Evolutionary conservation across 2,329 filamentous ascomycete genomes (phyloP).

Genomic region (Aspergillus cejpii): DNA sequence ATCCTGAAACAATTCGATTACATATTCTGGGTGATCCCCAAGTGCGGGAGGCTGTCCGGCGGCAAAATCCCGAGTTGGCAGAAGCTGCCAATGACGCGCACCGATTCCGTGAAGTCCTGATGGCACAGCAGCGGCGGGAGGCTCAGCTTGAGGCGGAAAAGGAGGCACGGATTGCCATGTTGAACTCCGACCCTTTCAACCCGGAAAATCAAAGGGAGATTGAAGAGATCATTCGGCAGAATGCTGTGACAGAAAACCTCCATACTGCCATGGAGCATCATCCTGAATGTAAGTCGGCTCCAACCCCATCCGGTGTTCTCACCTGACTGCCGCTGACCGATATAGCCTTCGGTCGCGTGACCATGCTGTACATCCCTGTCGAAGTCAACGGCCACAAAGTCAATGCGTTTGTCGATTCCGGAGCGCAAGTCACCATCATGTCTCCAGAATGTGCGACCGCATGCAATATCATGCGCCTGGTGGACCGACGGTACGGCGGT

Average conservation of each 20-base stretch:
- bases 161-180: slow-evolving; percentile 70
- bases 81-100: slow-evolving; percentile 67
- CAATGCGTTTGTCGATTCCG: slow-evolving; percentile 95
- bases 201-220: slow-evolving; percentile 85
- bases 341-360: slow-evolving; percentile 83
- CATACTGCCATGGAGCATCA: slow-evolving; percentile 97
- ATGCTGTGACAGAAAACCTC: slow-evolving; percentile 88
- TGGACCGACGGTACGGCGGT: slow-evolving; percentile 86
- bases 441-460: slow-evolving; percentile 83
- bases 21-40: slow-evolving; percentile 73
- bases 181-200: slow-evolving; percentile 94
- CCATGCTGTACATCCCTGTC: slow-evolving; percentile 93
- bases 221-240: slow-evolving; percentile 93
- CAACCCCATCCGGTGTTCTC: background rate
- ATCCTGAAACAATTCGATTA: slow-evolving; percentile 75
- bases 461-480: slow-evolving; percentile 92
- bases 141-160: slow-evolving; percentile 67
- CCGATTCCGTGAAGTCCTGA: slow-evolving; percentile 67
- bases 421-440: slow-evolving; percentile 98
- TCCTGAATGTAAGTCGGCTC: slow-evolving; percentile 67
- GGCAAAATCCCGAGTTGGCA: slow-evolving; percentile 69
- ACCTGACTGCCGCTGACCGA: slow-evolving; percentile 5
- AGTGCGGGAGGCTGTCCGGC: slow-evolving; percentile 62
- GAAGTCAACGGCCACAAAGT: slow-evolving; percentile 89
- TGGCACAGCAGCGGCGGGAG: slow-evolving; percentile 62